phyloP scores from a whole-genome alignment of 495 filamentous ascomycete species.

The Penicillium goetzii region DNA sequence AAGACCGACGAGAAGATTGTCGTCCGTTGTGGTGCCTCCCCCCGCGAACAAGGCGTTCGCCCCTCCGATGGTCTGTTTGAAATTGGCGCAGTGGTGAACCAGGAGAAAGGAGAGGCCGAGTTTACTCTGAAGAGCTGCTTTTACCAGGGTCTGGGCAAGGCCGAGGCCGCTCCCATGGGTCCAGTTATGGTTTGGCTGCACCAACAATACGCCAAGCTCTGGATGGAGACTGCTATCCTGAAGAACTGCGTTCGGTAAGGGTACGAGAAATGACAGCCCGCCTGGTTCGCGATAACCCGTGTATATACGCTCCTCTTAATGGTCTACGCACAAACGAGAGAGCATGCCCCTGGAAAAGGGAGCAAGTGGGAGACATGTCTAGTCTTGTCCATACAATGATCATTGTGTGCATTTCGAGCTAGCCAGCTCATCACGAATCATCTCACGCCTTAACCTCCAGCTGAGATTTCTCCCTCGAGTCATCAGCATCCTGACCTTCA shows the following conservation, averaged over 20 bases:
- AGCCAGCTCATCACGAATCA: background rate
- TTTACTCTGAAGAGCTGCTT: slow-evolving; percentile 71
- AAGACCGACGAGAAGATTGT: slow-evolving; percentile 53
- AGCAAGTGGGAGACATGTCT: too few relatives aligned
- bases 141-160: slow-evolving; percentile 58
- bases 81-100: slow-evolving; percentile 65
- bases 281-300: slow-evolving; percentile 11
- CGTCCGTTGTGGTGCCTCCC: slow-evolving; percentile 66
- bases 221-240: slow-evolving; percentile 58
- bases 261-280: background rate
- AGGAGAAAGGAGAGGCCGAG: slow-evolving; percentile 60
- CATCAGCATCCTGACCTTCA: background rate
- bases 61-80: slow-evolving; percentile 71
- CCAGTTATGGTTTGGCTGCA: slow-evolving; percentile 60
- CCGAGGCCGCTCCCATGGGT: slow-evolving; percentile 55
- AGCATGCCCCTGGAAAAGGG: background rate
- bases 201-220: slow-evolving; percentile 65
- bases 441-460: slow-evolving; percentile 12
- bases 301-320: slow-evolving; percentile 23
- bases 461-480: slow-evolving; percentile 10
- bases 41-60: slow-evolving; percentile 57
- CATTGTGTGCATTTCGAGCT: background rate
- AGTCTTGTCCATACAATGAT: too few relatives aligned
- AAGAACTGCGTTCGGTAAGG: slow-evolving; percentile 30
- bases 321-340: slow-evolving; percentile 15